A percentile compares a stretch with the other conserved stretches of the same genome.
These are phyloP conservation scores for Obba rivulosa DNA, from an alignment of 768 basidiomycete species.

Conservation along the genomic window DNA sequence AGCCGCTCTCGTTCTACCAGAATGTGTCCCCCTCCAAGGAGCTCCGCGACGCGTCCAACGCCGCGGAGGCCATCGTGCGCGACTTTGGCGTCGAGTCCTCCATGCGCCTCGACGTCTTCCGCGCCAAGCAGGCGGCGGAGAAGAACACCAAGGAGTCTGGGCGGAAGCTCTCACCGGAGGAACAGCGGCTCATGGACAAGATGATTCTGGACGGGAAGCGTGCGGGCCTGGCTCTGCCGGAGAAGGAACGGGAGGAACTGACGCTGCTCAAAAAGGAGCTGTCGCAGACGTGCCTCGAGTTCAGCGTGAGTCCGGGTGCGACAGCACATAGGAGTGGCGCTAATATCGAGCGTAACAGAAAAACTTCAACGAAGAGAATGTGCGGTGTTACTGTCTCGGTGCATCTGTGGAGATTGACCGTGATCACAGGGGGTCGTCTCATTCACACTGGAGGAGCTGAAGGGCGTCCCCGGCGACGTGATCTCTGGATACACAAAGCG, in stretches of 20 bases:
- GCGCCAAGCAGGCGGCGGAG: slow-evolving; percentile 64
- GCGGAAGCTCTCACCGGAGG: slow-evolving; percentile 54
- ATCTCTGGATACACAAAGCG: slow-evolving; percentile 71
- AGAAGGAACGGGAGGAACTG: slow-evolving; percentile 52
- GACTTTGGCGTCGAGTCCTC: slow-evolving; percentile 72
- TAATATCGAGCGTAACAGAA: slow-evolving; percentile 36
- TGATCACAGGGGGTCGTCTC: slow-evolving; percentile 46
- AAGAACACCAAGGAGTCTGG: slow-evolving; percentile 62
- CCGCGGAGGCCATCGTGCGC: slow-evolving; percentile 63
- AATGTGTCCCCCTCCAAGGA: slow-evolving; percentile 72
- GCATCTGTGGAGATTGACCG: neutral
- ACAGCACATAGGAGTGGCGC: neutral
- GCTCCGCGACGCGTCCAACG: slow-evolving; percentile 77
- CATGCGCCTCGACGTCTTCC: slow-evolving; percentile 79
- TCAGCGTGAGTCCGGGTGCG: slow-evolving; percentile 47
- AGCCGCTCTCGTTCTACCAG: slow-evolving; percentile 74
- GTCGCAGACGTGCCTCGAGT: slow-evolving; percentile 71
- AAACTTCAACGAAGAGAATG: slow-evolving; percentile 89
- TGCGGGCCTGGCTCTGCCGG: slow-evolving; percentile 69
- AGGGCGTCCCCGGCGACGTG: slow-evolving; percentile 77
- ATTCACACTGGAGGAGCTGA: slow-evolving; percentile 69
- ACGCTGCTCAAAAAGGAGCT: slow-evolving; percentile 69
- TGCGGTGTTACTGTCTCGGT: slow-evolving; percentile 21
- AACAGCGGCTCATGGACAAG: slow-evolving; percentile 75
- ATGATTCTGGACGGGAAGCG: slow-evolving; percentile 77